Percentiles rank a stretch among this genome's conserved stretches.
Conservation (phyloP, 1,284 basidiomycete genomes). For the Ustilago hordei region DNA sequence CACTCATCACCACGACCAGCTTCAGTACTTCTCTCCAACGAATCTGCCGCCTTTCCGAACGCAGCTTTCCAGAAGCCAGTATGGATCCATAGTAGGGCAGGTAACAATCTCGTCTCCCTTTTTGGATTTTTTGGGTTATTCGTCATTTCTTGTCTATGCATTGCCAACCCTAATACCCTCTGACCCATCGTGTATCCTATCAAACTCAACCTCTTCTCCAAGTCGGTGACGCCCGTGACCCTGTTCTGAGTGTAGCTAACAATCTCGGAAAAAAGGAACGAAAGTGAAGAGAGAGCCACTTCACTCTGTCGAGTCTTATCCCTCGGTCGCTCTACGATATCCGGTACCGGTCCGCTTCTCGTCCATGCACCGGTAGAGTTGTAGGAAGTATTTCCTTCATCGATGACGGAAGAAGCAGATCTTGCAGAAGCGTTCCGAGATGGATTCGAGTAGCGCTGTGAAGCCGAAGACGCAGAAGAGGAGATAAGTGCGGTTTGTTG, state of each 20-base stretch:
- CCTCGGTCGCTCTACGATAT: constrained; percentile 63
- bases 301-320: constrained; percentile 56
- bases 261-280: constrained; percentile 64
- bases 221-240: constrained; percentile 91
- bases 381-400: constrained; percentile 7
- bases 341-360: constrained; percentile 28
- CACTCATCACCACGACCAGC: constrained; percentile 86
- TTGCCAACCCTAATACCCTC: constrained; percentile 45
- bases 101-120: constrained; percentile 63
- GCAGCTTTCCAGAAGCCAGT: constrained; percentile 89
- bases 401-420: constrained; percentile 24
- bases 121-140: constrained; percentile 59
- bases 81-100: constrained; percentile 66
- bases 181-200: constrained; percentile 63
- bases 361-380: background rate
- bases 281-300: constrained; percentile 47
- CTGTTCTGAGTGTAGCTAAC: constrained; percentile 86
- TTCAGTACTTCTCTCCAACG: constrained; percentile 93
- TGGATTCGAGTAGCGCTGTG: constrained; percentile 6
- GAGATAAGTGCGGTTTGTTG: constrained; percentile 23
- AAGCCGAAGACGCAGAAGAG: background rate
- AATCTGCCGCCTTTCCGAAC: constrained; percentile 92
- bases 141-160: constrained; percentile 57
- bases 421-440: background rate
- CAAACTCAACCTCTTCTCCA: constrained; percentile 74